Percentiles rank a stretch among this genome's conserved stretches.
Conservation (phyloP, 2,329 filamentous ascomycete species). For the Exophiala spinifera region DNA sequence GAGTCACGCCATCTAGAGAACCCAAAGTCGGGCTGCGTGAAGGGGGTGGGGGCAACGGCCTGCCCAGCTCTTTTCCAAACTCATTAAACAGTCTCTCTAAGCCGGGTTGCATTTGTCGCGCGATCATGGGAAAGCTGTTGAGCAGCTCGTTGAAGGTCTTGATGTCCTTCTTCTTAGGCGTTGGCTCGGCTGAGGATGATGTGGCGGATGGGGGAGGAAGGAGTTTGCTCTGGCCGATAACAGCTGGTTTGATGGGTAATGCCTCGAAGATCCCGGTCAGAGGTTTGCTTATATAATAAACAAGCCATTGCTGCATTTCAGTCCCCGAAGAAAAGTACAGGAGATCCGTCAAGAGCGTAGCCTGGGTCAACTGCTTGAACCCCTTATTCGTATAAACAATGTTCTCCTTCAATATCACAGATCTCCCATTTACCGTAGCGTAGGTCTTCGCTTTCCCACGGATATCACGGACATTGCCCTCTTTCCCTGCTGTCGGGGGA, state of each 20-base stretch:
- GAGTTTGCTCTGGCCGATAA: conserved; percentile 28
- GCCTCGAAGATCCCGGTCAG: conserved; percentile 83
- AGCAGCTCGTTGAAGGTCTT: conserved; percentile 86
- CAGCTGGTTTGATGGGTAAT: conserved; percentile 35
- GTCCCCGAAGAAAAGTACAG: conserved; percentile 87
- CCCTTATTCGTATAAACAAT: conserved; percentile 96
- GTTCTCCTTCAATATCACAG: conserved; percentile 89
- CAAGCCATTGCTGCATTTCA: conserved; percentile 88
- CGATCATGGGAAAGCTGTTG: conserved; percentile 90
- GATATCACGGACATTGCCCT: conserved; percentile 73
- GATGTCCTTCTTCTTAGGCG: conserved; percentile 80
- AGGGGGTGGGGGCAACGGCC: conserved; percentile 73
- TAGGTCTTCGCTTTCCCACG: conserved; percentile 93
- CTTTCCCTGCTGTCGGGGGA: conserved; percentile 50
- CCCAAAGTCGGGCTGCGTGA: conserved; percentile 31
- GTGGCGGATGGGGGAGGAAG: conserved; percentile 26
- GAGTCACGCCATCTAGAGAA: conserved; percentile 26
- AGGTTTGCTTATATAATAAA: conserved; percentile 92
- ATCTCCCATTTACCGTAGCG: conserved; percentile 86
- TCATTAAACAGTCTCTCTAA: conserved; percentile 86
- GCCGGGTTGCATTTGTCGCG: conserved; percentile 89
- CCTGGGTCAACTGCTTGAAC: conserved; percentile 88
- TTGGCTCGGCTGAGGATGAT: conserved; percentile 32
- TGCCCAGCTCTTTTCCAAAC: conserved; percentile 81
- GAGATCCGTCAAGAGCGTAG: conserved; percentile 76